Base-by-base conservation (phyloP, 2,329 filamentous ascomycete species). In the Tympanopsis confertula region DNA sequence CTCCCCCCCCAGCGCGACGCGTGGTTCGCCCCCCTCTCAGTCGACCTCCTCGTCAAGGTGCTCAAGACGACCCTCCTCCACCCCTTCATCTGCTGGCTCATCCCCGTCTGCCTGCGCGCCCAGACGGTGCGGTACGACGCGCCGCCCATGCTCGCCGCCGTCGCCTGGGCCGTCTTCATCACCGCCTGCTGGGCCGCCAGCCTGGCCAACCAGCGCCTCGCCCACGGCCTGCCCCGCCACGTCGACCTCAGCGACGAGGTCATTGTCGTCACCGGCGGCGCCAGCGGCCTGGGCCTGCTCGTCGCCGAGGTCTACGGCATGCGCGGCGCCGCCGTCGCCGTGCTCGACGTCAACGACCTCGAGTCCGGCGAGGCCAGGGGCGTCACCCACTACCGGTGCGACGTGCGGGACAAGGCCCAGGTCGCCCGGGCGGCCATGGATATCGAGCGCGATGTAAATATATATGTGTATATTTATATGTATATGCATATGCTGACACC, bases 291-390 rank as follows among this genome's bases (percentile, higher is more conserved):
- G 42, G 91, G 91, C 4, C 67, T 86, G 49, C 65, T 94, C 50
- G 66, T 96, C 42, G 87, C 88, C 29, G 83, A 94, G 63, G 85
- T 88, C 14, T 95, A 94, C 57, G 86, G 82, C n/a, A 87, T 94
- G 82, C 74, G 86, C 42, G 89, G 89, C 37, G 86, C 83, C 20
- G 86, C 77, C 28, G 86, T 98, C 20, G 91, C 87, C 1, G 82
- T 96, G 19, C 62, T 96, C 45, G 91, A 98, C 59, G 69, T 88
- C 7, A 74, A 73, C 51, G 77, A 78, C 39, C 73, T 71, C 35
- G 77, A 80, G 53, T 33, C 10, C 10, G 30, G 17, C 7, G 30
- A 33, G 15, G 30, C 17, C 7, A 70, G 78, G 46, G 82, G 82
- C 29, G 78, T 94, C 14, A 72, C 75, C 15, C 86, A 75, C 52